phyloP scores from a whole-genome alignment of 352 stramenopile species.

The Pythium angustatum region DNA sequence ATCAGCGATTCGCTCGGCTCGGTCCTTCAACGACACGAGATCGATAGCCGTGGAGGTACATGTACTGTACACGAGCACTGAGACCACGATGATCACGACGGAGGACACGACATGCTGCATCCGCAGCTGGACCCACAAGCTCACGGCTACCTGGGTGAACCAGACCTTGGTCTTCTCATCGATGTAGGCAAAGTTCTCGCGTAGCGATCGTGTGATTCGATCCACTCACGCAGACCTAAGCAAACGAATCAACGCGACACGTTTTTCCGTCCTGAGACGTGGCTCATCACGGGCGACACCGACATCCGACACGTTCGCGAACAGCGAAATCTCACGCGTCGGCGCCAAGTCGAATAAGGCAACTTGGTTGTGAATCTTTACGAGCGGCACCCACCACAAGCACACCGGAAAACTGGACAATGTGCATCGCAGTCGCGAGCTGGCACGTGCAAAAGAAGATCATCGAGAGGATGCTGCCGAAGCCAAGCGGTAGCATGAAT shows the following conservation, averaged over 20 bases:
- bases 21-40: too few species aligned
- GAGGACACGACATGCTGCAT: conserved; percentile 50
- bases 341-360: conserved; percentile 31
- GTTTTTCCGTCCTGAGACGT: conserved; percentile 39
- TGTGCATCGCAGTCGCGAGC: conserved; percentile 76
- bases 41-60: too few species aligned
- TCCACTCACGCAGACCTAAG: conserved; percentile 30
- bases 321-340: conserved; percentile 36
- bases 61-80: conserved; percentile 35
- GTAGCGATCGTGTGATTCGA: conserved; percentile 16
- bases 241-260: conserved; percentile 38
- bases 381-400: conserved; percentile 79
- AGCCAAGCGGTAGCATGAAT: conserved; percentile 56
- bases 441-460: conserved; percentile 71
- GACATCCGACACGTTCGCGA: conserved; percentile 38
- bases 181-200: conserved; percentile 30
- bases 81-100: conserved; percentile 44
- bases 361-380: conserved; percentile 61
- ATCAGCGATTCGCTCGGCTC: too few species aligned
- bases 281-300: conserved; percentile 36
- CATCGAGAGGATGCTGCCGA: conserved; percentile 57
- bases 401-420: conserved; percentile 77
- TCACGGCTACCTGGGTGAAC: conserved; percentile 30
- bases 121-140: conserved; percentile 48
- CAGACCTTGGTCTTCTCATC: conserved; percentile 33